Conservation (phyloP, 1,284 basidiomycete species). For the Cerioporus squamosus region DNA sequence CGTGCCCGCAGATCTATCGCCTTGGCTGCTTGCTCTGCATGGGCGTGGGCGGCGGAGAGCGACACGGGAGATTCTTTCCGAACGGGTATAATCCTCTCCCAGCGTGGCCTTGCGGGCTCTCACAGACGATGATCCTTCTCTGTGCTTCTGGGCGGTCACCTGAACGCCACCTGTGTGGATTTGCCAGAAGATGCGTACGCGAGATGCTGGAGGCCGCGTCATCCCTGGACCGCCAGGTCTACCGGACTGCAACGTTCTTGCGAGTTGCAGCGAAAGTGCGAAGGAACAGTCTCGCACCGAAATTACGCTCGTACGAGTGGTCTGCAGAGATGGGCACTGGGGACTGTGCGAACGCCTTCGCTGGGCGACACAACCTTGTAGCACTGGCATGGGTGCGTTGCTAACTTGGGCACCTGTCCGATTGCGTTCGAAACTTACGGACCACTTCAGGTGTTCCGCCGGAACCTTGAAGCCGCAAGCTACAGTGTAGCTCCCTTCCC, state of each 20-base stretch:
- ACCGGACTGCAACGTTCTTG: too few species aligned
- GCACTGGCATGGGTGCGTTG: too few species aligned
- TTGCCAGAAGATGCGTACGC: not conserved
- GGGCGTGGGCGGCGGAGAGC: not conserved
- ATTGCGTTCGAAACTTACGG: not conserved
- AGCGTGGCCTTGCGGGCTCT: not conserved
- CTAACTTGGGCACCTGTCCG: not conserved
- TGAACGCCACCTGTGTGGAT: not conserved
- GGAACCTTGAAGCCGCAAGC: not conserved
- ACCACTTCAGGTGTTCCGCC: not conserved
- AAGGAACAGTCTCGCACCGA: too few species aligned
- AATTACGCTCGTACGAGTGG: too few species aligned
- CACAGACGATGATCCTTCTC: not conserved
- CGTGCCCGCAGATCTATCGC: slow-evolving; percentile 1
- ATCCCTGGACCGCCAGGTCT: not conserved
- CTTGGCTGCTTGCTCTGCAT: not conserved
- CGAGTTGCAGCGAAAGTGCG: too few species aligned
- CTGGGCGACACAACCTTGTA: too few species aligned
- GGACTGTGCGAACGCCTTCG: too few species aligned
- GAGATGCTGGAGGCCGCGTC: not conserved
- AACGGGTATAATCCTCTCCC: not conserved
- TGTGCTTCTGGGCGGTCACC: not conserved
- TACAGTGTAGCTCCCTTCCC: not conserved
- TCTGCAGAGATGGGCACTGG: too few species aligned
- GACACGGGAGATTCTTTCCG: slow-evolving; percentile 1